phyloP scores from a whole-genome alignment of 495 filamentous ascomycete genomes.

The Penicillium steckii region DNA sequence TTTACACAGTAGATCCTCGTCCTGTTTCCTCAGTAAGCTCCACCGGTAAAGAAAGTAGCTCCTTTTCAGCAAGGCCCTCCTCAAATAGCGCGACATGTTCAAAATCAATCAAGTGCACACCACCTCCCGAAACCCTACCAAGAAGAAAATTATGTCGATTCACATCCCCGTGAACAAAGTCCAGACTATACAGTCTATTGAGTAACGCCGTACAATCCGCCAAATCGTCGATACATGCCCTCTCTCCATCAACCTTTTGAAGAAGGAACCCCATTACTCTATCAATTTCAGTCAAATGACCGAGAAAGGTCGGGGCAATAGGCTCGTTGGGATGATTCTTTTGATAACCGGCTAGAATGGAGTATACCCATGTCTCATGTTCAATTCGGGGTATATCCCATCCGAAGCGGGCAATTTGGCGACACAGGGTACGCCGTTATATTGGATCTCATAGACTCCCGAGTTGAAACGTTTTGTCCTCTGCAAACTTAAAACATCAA shows the following conservation, averaged over 20 bases:
- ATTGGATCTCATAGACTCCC: no score
- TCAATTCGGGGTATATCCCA: neutral
- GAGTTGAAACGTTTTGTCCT: no score
- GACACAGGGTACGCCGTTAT: neutral
- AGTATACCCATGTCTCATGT: neutral
- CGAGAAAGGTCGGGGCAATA: no score
- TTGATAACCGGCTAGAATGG: neutral
- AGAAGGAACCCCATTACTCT: no score
- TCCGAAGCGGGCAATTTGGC: neutral
- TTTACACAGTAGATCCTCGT: neutral
- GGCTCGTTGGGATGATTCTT: no score
- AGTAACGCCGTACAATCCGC: neutral
- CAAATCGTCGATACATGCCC: no score
- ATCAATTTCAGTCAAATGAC: no score
- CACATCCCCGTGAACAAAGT: neutral
- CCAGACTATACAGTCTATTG: neutral
- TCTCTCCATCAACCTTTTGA: no score
- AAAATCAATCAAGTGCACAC: no score
- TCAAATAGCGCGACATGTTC: no score
- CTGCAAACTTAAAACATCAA: no score
- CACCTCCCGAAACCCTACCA: neutral
- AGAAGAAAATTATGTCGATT: neutral
- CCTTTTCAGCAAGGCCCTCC: neutral
- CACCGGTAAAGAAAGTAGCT: neutral
- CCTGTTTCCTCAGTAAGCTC: neutral